A percentile compares a stretch with the other conserved stretches of the same genome.
These are phyloP conservation scores for Gossypium sturtianum DNA, from an alignment of 345 rosid genomes.

Conservation along the genomic window DNA sequence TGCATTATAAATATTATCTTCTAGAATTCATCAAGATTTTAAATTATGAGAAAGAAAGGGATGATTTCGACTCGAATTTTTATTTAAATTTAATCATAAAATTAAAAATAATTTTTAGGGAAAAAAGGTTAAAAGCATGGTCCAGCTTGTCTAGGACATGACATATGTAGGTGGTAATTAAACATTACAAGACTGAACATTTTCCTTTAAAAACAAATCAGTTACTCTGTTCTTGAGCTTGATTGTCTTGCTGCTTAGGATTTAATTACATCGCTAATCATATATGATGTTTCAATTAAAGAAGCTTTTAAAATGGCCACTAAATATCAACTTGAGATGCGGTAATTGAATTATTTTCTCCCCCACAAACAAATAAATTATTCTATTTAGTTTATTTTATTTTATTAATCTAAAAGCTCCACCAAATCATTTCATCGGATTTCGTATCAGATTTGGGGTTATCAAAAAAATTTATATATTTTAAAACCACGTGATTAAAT, in stretches of 20 bases:
- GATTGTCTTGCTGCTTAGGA: background rate
- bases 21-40: no score
- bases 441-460: constrained; percentile 14
- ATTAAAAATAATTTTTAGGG: no score
- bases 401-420: background rate
- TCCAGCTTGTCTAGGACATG: background rate
- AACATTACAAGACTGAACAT: background rate
- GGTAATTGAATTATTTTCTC: background rate
- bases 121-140: no score
- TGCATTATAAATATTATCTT: no score
- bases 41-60: no score
- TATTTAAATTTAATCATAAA: no score
- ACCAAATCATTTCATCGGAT: constrained; percentile 1
- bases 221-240: background rate
- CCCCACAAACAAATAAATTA: background rate
- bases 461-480: background rate
- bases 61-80: no score
- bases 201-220: background rate
- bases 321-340: background rate
- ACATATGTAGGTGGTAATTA: background rate
- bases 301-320: background rate
- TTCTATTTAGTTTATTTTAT: no score
- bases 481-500: background rate
- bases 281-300: no score
- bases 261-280: background rate